phyloP scores from a whole-genome alignment of 352 stramenopile genomes.

The Globisporangium uncinulatum region DNA sequence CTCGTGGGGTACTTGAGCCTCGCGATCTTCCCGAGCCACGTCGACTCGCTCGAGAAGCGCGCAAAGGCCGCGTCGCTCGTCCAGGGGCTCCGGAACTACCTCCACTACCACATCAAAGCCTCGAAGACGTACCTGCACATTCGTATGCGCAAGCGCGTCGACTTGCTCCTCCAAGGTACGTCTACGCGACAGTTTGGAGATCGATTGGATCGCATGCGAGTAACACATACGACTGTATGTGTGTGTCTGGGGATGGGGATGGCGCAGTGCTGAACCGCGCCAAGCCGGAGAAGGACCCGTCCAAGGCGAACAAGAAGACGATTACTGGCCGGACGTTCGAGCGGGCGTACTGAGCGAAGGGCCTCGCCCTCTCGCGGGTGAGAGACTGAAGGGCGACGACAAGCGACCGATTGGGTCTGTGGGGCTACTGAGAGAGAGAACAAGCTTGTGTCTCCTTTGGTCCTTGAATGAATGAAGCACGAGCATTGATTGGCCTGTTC shows the following conservation, averaged over 20 bases:
- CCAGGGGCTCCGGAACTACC: conserved; percentile 89
- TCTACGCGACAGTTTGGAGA: background rate
- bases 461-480: no score
- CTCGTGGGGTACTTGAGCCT: conserved; percentile 89
- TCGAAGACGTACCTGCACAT: conserved; percentile 96
- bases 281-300: conserved; percentile 82
- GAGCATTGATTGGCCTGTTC: no score
- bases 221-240: background rate
- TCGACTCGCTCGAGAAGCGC: conserved; percentile 84
- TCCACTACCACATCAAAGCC: conserved; percentile 96
- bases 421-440: no score
- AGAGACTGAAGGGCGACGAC: no score
- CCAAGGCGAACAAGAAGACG: conserved; percentile 90
- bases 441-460: no score
- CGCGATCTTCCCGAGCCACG: conserved; percentile 87
- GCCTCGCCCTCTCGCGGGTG: background rate
- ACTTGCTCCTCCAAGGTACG: conserved; percentile 87
- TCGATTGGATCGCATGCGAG: background rate
- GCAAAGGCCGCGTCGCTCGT: conserved; percentile 86
- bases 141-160: conserved; percentile 92
- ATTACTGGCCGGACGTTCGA: conserved; percentile 89
- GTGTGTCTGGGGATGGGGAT: background rate
- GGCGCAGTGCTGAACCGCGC: conserved; percentile 87
- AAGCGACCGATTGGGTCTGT: no score
- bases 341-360: conserved; percentile 38